Evolutionary conservation across 495 filamentous ascomycete genomes (phyloP).

Genomic region (Paragyromitra xinjiangensis): DNA sequence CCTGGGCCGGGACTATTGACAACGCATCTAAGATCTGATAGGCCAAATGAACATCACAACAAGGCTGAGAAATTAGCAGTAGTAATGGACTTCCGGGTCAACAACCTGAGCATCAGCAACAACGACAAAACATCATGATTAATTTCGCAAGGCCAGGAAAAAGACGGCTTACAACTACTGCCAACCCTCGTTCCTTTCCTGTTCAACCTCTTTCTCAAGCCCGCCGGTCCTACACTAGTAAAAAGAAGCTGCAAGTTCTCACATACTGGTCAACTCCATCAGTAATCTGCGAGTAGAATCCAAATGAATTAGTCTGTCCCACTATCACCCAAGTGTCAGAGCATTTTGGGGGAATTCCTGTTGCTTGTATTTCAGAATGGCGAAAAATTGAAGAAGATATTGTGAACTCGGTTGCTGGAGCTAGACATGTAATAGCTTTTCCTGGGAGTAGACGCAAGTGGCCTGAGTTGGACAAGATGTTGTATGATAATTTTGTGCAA

Average conservation of each 20-base stretch:
- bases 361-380: background rate
- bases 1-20: background rate
- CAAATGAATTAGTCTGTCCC: background rate
- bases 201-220: background rate
- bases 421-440: background rate
- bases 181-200: background rate
- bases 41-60: background rate
- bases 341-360: constrained; percentile 6
- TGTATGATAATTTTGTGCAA: background rate
- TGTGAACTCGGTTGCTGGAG: background rate
- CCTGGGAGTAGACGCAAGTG: background rate
- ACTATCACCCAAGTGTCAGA: background rate
- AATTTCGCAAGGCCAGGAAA: background rate
- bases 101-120: background rate
- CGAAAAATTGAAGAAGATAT: background rate
- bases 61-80: background rate
- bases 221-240: background rate
- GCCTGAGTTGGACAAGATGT: too few species aligned
- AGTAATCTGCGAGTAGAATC: background rate
- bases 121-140: background rate
- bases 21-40: background rate
- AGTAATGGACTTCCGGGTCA: background rate
- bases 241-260: background rate
- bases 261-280: constrained; percentile 9
- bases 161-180: background rate